These are phyloP conservation scores for Sambucus nigra DNA, from an alignment of 129 eudicot genomes.

Conservation along the genomic window DNA sequence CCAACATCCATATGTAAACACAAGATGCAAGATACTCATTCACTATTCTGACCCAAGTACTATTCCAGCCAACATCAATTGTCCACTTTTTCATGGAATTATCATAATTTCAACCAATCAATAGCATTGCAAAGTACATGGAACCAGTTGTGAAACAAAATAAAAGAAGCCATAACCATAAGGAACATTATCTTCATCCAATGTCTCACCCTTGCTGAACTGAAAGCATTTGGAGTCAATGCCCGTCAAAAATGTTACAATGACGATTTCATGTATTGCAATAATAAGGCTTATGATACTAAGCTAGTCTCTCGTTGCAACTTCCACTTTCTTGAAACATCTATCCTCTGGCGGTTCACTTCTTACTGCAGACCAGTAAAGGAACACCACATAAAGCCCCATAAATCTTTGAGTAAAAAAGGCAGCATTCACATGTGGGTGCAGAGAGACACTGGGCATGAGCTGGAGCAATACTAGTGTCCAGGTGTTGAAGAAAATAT, in stretches of 20 bases:
- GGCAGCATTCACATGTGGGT: conserved; percentile 57
- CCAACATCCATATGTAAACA: too few species aligned
- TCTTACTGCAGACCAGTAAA: conserved; percentile 86
- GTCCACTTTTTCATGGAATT: conserved; percentile 82
- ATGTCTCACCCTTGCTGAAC: conserved; percentile 57
- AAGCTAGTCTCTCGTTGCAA: conserved; percentile 58
- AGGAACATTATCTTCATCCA: conserved; percentile 68
- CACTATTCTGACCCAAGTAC: conserved; percentile 85
- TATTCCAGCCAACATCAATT: conserved; percentile 84
- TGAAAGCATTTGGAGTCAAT: conserved; percentile 83
- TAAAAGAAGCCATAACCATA: conserved; percentile 82
- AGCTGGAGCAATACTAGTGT: conserved; percentile 69
- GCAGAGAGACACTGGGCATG: conserved; percentile 75
- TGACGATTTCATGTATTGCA: conserved; percentile 66
- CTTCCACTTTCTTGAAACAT: conserved; percentile 46
- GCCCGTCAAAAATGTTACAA: conserved; percentile 85
- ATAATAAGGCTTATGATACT: conserved; percentile 67
- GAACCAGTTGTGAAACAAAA: conserved; percentile 80
- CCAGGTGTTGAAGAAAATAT: conserved; percentile 66
- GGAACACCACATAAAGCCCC: conserved; percentile 74
- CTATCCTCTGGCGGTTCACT: conserved; percentile 70
- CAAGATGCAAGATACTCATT: conserved; percentile 83
- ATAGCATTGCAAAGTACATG: conserved; percentile 78
- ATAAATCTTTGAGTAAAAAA: conserved; percentile 72
- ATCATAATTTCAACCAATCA: conserved; percentile 69